Evolutionary conservation across 2,329 filamentous ascomycete genomes (phyloP).

Genomic region (Aspergillus niger): DNA sequence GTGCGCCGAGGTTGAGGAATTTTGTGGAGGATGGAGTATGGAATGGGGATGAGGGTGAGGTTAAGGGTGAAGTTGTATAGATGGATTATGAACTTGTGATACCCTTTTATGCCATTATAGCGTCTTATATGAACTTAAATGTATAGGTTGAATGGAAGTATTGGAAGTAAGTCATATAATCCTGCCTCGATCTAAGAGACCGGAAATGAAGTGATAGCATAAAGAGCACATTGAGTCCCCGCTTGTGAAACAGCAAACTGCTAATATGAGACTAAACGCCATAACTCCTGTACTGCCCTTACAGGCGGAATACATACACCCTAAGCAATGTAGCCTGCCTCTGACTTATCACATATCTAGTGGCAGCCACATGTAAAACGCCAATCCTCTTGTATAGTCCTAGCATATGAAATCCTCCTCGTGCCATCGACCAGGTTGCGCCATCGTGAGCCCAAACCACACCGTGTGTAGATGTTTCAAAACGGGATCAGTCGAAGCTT

Average conservation of each 20-base stretch:
- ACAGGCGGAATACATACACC: not conserved
- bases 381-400: too few relatives aligned
- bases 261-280: not conserved
- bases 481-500: too few relatives aligned
- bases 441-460: too few relatives aligned
- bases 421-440: too few relatives aligned
- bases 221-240: not conserved
- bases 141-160: not conserved
- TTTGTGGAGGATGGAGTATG: conserved; percentile 19
- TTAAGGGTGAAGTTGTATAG: not conserved
- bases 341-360: not conserved
- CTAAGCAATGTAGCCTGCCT: not conserved
- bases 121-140: not conserved
- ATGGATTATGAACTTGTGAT: not conserved
- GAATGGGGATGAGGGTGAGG: not conserved
- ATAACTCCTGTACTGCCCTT: too few relatives aligned
- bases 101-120: not conserved
- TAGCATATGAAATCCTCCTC: too few relatives aligned
- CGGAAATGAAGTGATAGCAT: too few relatives aligned
- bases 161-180: too few relatives aligned
- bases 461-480: too few relatives aligned
- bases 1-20: conserved; percentile 28
- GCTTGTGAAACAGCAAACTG: not conserved
- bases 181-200: too few relatives aligned
- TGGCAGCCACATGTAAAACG: not conserved